A percentile compares a stretch with the other conserved stretches of the same genome.
These are phyloP conservation scores for Termitomyces bulborhizus DNA, from an alignment of 768 basidiomycete genomes.

Conservation along the genomic window DNA sequence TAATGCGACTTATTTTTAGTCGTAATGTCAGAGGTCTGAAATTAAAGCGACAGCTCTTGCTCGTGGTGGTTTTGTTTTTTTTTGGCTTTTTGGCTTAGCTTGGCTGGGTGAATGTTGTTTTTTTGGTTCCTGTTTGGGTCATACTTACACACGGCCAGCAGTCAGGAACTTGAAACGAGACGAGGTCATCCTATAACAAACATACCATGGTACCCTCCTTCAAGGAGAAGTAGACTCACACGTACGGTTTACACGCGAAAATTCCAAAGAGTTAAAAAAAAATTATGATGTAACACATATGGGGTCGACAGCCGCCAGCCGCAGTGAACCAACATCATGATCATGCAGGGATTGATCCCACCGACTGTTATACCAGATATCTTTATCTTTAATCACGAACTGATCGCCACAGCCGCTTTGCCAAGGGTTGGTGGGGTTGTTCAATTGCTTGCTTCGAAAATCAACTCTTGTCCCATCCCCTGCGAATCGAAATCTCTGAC, in stretches of 20 bases:
- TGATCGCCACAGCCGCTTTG: not conserved
- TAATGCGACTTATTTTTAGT: too few species aligned
- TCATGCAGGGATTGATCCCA: not conserved
- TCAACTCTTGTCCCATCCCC: not conserved
- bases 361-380: too few species aligned
- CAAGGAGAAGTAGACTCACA: not conserved
- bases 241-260: not conserved
- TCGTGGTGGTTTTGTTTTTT: too few species aligned
- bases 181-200: too few species aligned
- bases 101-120: too few species aligned
- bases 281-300: not conserved
- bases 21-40: not conserved
- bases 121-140: too few species aligned
- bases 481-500: not conserved
- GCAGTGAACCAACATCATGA: not conserved
- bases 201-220: not conserved
- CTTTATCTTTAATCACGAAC: not conserved
- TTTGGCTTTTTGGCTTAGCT: too few species aligned
- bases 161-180: not conserved
- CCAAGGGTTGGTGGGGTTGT: too few species aligned
- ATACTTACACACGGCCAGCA: not conserved
- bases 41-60: too few species aligned
- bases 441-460: not conserved
- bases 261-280: not conserved
- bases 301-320: not conserved